A percentile compares a stretch with the other conserved stretches of the same genome.
These are phyloP conservation scores for Colletotrichum endophyticum DNA, from an alignment of 2,329 filamentous ascomycete genomes.

Conservation along the genomic window DNA sequence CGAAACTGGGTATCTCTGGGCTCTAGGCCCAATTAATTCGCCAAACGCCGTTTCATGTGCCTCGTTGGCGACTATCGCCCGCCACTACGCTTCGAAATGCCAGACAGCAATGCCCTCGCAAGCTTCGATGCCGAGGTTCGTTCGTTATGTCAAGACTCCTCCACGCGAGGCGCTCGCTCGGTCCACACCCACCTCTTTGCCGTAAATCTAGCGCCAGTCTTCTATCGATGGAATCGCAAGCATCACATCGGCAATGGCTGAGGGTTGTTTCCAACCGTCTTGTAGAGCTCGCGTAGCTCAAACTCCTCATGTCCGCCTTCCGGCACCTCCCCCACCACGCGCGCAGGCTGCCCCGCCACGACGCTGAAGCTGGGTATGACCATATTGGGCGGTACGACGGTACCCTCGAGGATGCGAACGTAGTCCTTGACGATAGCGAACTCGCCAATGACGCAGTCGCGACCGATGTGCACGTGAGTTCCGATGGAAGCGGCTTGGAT, in stretches of 20 bases:
- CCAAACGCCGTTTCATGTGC: neutral
- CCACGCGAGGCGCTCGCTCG: too few relatives aligned
- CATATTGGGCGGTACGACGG: conserved; percentile 85
- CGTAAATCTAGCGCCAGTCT: too few relatives aligned
- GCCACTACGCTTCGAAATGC: too few relatives aligned
- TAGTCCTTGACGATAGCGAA: conserved; percentile 95
- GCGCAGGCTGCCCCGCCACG: conserved; percentile 82
- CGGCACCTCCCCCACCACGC: conserved; percentile 81
- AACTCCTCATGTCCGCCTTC: conserved; percentile 72
- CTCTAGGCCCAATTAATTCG: neutral
- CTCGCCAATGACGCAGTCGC: conserved; percentile 77
- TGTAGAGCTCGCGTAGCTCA: conserved; percentile 68
- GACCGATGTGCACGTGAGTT: conserved; percentile 85
- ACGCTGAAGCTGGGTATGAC: conserved; percentile 92
- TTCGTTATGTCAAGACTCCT: too few relatives aligned
- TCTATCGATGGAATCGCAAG: too few relatives aligned
- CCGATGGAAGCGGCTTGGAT: conserved; percentile 85
- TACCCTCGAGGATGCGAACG: conserved; percentile 83
- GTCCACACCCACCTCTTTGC: neutral
- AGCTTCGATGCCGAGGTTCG: too few relatives aligned
- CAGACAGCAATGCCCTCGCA: too few relatives aligned
- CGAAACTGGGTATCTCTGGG: conserved; percentile 11
- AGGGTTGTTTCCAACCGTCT: conserved; percentile 65
- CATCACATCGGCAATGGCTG: conserved; percentile 26
- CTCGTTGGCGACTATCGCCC: too few relatives aligned